Base-by-base conservation (phyloP, 768 basidiomycete genomes). In the Psilocybe sp. region DNA sequence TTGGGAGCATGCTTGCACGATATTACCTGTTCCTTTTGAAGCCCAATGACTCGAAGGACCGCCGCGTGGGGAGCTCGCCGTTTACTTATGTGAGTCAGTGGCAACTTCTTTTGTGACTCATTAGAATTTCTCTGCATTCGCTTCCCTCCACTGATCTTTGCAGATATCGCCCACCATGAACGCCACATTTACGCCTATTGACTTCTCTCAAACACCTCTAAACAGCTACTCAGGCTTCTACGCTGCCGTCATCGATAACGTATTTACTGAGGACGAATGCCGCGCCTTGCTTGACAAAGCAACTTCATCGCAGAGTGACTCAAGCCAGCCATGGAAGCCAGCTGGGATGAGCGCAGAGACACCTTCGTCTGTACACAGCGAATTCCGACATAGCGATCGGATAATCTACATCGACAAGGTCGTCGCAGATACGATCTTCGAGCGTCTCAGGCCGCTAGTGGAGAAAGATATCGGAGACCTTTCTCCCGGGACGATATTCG, bases 211-310 rank as follows among this genome's bases (percentile, higher is more conserved):
- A 11, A 70, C 72, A 1, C 33, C 59, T 1, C 49, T 74, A 14
- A 49, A 44, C 2, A 49, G 60, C 32, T 75, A 72, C 53, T 52
- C 57, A 4, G 61, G 60, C 31, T 63, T 64, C 41, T 75, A 69
- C 47, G 71, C 73, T 14, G 61, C 62, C 33, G 50, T 76, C 31
- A 45, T 76, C 12, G 73, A 75, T 60, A 56, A 72, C 46, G 60
- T 72, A 4, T 67, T 75, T 42, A 67, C 66, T 0, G 56, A 61
- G 1, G 57, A 64, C 15, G 74, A 76, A 59, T 75, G 74, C 46
- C 53, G 51, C 1, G 44, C 62, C 12, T 57, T 75, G 8, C 50
- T 67, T 14, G 55, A 59, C 2, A 63, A 64, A 1, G 71, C 72
- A 2, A 51, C 55, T 12, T 54, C 67, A 0, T 60, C 57, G 12